Percentiles rank a stretch among this genome's conserved stretches.
Conservation (phyloP, 2,329 filamentous ascomycete species). For the Apiospora koreana region DNA sequence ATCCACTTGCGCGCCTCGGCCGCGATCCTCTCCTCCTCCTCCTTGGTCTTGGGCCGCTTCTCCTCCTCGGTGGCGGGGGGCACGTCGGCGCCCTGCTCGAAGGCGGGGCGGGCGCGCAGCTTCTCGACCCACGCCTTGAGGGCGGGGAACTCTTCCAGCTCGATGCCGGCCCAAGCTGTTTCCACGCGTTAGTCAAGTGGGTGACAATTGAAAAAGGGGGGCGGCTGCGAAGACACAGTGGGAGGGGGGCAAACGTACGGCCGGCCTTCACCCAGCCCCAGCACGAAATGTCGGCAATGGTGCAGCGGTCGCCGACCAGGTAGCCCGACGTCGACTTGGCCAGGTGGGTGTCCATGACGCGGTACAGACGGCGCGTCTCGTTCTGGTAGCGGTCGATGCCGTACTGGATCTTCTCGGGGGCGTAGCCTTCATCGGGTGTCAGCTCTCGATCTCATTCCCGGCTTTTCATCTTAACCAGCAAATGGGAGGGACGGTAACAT, state of each 20-base stretch:
- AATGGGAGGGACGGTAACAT: conserved; percentile 22
- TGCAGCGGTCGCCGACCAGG: conserved; percentile 67
- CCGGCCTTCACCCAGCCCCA: conserved; percentile 73
- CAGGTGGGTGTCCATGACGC: conserved; percentile 74
- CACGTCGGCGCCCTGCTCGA: conserved; percentile 76
- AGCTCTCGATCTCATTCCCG: conserved; percentile 50
- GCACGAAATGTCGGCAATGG: conserved; percentile 77
- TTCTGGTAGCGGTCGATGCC: conserved; percentile 80
- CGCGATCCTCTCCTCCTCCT: conserved; percentile 58
- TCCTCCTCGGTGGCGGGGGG: conserved; percentile 64
- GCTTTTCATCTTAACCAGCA: conserved; percentile 45
- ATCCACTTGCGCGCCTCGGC: conserved; percentile 62
- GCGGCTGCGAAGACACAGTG: not conserved
- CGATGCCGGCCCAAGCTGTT: conserved; percentile 61
- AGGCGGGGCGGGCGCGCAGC: conserved; percentile 67
- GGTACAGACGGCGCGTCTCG: conserved; percentile 81
- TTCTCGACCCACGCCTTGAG: conserved; percentile 77
- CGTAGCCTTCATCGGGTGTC: conserved; percentile 35
- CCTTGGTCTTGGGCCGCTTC: conserved; percentile 61
- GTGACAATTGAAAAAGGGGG: too few species aligned
- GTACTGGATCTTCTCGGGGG: conserved; percentile 52
- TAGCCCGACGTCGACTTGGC: conserved; percentile 55
- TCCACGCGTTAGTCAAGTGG: conserved; percentile 16
- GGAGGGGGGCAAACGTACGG: conserved; percentile 37
- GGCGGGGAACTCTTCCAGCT: conserved; percentile 74